phyloP scores from a whole-genome alignment of 2,329 filamentous ascomycete species.

The Corynespora cassiicola region DNA sequence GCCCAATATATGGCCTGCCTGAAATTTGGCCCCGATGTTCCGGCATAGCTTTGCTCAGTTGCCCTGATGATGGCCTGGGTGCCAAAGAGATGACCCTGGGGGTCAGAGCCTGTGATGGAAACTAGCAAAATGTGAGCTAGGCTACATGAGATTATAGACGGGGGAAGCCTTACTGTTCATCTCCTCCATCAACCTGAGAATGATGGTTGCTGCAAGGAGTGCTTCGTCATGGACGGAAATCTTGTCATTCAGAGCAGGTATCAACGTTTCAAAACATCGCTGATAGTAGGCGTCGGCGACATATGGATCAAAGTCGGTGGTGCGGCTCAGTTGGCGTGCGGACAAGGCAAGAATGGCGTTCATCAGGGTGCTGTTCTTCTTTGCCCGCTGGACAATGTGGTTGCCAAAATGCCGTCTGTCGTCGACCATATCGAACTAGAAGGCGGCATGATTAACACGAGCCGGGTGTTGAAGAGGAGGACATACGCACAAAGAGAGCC shows the following conservation, averaged over 20 bases:
- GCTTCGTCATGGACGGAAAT: constrained; percentile 49
- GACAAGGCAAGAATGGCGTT: constrained; percentile 52
- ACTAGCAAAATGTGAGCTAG: constrained; percentile 11
- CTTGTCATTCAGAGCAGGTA: constrained; percentile 48
- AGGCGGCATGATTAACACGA: neutral
- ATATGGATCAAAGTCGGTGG: constrained; percentile 46
- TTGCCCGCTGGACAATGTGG: constrained; percentile 43
- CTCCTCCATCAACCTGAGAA: constrained; percentile 50
- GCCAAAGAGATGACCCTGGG: constrained; percentile 47
- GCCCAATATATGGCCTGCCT: constrained; percentile 47
- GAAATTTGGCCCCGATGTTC: constrained; percentile 37
- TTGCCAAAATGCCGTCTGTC: constrained; percentile 39
- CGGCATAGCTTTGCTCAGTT: constrained; percentile 40
- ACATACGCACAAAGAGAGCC: constrained; percentile 38
- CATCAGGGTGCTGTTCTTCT: constrained; percentile 48
- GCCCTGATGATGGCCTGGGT: constrained; percentile 45
- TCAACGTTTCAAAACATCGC: constrained; percentile 48
- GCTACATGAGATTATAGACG: neutral
- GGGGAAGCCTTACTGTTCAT: constrained; percentile 42
- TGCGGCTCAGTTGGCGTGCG: constrained; percentile 50
- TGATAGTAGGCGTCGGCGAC: constrained; percentile 52
- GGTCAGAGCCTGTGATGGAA: constrained; percentile 41
- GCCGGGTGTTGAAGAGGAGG: neutral
- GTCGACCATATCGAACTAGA: constrained; percentile 46
- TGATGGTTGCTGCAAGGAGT: constrained; percentile 49